Evolutionary conservation across 345 rosid genomes (phyloP), one percentile per base, ranked within the genome.

Genomic region (Rhodamnia argentea): DNA sequence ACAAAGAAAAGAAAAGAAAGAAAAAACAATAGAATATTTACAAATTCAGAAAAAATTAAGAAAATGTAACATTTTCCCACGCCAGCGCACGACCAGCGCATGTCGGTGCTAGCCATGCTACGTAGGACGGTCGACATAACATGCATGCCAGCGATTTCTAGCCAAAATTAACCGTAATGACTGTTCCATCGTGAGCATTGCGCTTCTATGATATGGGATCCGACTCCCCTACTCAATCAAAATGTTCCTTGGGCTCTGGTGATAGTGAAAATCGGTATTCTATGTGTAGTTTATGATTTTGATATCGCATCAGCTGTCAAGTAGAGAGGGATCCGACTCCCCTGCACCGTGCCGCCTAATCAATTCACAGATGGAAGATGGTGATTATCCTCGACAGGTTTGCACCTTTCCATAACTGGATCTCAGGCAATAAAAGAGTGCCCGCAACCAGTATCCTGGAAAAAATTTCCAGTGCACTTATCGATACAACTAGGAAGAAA

Each of bases 361-460:
- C 87, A 95, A 91, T 89, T 94, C 95, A n/a, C 98, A 95, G 53
- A 40, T 87, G 51, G 94, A 88, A 53, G 88, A 90, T 83, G 96
- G 96, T 20, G 94, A 91, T 84, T 96, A 93, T 70, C 98, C 99
- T 2, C 93, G 90, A 54, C 88, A 91, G 94, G 94, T 92, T 85
- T 18, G 32, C 10, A 52, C 26, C 59, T 54, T 8, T 22, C 10
- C 11, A 22, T 56, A 10, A 56, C 59, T 56, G 22, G 26, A 22
- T 22, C 59, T 8, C 15, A 47, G 24, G 22, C 23, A 22, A 56
- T 15, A 8, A 55, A 55, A 56, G 26, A 7, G 11, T 6, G 11
- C 24, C 18, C 5, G 13, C 50, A 10, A 26, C 16, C 27, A 47
- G 9, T 40, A 44, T 59, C 29, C 44, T 50, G 7, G 6, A 55